Percentiles rank a stretch among this genome's conserved stretches.
phyloP scores from a whole-genome alignment of 2,329 filamentous ascomycete species.

The Pestalotiopsis sp. region DNA sequence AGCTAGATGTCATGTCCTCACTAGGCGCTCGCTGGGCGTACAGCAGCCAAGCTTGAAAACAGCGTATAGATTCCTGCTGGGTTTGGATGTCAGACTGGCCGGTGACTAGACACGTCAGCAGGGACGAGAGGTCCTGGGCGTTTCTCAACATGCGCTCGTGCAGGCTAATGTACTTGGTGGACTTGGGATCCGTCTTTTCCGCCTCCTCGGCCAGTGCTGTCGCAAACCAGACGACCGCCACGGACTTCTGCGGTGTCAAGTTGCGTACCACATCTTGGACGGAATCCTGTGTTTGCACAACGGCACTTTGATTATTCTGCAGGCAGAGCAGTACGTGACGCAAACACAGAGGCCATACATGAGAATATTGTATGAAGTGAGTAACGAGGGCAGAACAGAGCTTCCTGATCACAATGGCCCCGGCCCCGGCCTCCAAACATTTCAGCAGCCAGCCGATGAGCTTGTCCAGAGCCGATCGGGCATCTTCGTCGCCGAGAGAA shows the following conservation, averaged over 20 bases:
- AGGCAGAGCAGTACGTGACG: slow-evolving; percentile 66
- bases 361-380: slow-evolving; percentile 73
- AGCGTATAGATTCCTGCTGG: slow-evolving; percentile 60
- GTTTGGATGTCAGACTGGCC: slow-evolving; percentile 25
- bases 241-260: slow-evolving; percentile 52
- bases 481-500: slow-evolving; percentile 65
- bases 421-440: slow-evolving; percentile 53
- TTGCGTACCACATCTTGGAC: slow-evolving; percentile 46
- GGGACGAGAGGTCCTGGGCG: slow-evolving; percentile 48
- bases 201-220: slow-evolving; percentile 67
- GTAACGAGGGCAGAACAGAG: slow-evolving; percentile 77
- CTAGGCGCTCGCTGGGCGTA: slow-evolving; percentile 69
- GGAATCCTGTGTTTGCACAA: slow-evolving; percentile 46
- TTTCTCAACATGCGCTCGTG: slow-evolving; percentile 56
- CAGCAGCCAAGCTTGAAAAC: slow-evolving; percentile 72
- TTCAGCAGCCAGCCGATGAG: slow-evolving; percentile 66
- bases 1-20: slow-evolving; percentile 57
- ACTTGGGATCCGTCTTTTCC: slow-evolving; percentile 67
- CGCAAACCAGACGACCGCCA: slow-evolving; percentile 67
- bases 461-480: slow-evolving; percentile 60
- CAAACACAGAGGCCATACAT: slow-evolving; percentile 68
- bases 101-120: slow-evolving; percentile 45
- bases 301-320: slow-evolving; percentile 45
- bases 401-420: slow-evolving; percentile 70
- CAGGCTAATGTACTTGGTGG: slow-evolving; percentile 51